Conservation (phyloP, 2,329 filamentous ascomycete species). For the Rutstroemia sp. region DNA sequence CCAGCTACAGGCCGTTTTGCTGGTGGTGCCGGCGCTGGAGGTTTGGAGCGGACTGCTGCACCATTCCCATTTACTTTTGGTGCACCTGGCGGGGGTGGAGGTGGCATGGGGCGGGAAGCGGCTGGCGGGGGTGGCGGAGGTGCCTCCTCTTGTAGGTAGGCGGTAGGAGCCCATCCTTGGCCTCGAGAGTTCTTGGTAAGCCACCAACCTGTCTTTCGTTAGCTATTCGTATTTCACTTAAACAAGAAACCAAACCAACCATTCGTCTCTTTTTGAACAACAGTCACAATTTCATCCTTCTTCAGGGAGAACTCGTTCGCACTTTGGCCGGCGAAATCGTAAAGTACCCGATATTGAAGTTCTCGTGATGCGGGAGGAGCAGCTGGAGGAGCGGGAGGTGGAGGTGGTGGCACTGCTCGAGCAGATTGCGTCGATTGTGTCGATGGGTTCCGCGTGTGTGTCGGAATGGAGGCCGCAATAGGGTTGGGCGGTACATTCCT, state of each 20-base stretch:
- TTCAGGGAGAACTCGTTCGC: constrained; percentile 77
- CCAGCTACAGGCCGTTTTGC: constrained; percentile 66
- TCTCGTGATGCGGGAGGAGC: constrained; percentile 61
- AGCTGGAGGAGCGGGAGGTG: constrained; percentile 56
- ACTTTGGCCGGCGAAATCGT: constrained; percentile 81
- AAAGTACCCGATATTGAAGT: constrained; percentile 80
- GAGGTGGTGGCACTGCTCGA: constrained; percentile 41
- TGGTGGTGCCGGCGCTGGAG: constrained; percentile 39
- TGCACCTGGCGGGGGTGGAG: constrained; percentile 53
- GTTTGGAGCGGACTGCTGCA: constrained; percentile 31
- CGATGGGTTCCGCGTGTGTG: constrained; percentile 45
- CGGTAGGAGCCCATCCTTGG: constrained; percentile 92
- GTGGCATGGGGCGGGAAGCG: constrained; percentile 31
- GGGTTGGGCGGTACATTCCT: constrained; percentile 28
- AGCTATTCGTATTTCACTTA: constrained; percentile 22
- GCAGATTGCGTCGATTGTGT: constrained; percentile 29
- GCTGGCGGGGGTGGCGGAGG: constrained; percentile 52
- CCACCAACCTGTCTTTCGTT: constrained; percentile 74
- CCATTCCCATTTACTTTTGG: constrained; percentile 31
- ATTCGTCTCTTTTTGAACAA: constrained; percentile 92
- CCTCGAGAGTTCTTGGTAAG: constrained; percentile 64
- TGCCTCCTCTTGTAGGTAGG: constrained; percentile 82
- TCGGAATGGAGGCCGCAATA: constrained; percentile 34
- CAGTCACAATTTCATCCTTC: constrained; percentile 74
- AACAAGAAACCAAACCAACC: constrained; percentile 50